phyloP scores from a whole-genome alignment of 495 filamentous ascomycete genomes.

The Aspergillus ostianus region DNA sequence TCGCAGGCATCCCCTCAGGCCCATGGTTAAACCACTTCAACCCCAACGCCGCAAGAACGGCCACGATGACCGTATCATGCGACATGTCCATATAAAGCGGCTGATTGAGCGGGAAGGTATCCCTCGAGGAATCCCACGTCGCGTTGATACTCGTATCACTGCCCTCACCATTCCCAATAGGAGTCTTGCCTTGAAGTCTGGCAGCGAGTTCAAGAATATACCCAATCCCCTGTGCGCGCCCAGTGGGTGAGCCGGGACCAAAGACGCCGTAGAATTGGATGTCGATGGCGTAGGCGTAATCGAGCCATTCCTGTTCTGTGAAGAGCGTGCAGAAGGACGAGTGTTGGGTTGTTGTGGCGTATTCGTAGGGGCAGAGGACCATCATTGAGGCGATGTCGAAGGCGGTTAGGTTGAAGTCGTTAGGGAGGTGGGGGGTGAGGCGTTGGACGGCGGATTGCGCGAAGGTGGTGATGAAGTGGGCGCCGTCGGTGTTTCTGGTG shows the following conservation, averaged over 20 bases:
- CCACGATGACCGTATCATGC: conserved; percentile 40
- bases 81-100: conserved; percentile 47
- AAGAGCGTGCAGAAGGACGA: conserved; percentile 53
- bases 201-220: conserved; percentile 63
- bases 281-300: conserved; percentile 55
- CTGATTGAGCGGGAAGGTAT: conserved; percentile 51
- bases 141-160: conserved; percentile 59
- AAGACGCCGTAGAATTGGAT: conserved; percentile 57
- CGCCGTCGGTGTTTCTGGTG: conserved; percentile 26
- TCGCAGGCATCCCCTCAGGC: conserved; percentile 39
- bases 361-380: conserved; percentile 36
- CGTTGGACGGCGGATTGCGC: conserved; percentile 24
- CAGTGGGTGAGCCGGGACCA: conserved; percentile 57
- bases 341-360: conserved; percentile 21
- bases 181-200: conserved; percentile 55
- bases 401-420: conserved; percentile 49
- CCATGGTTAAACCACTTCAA: conserved; percentile 51
- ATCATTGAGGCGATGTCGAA: conserved; percentile 55
- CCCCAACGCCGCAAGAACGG: conserved; percentile 51
- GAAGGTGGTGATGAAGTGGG: conserved; percentile 26
- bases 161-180: too few species aligned
- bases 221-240: conserved; percentile 61
- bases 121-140: conserved; percentile 45
- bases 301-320: conserved; percentile 55
- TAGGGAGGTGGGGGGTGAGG: conserved; percentile 26